phyloP scores from a whole-genome alignment of 331 rosid genomes.

The Quercus lobata region DNA sequence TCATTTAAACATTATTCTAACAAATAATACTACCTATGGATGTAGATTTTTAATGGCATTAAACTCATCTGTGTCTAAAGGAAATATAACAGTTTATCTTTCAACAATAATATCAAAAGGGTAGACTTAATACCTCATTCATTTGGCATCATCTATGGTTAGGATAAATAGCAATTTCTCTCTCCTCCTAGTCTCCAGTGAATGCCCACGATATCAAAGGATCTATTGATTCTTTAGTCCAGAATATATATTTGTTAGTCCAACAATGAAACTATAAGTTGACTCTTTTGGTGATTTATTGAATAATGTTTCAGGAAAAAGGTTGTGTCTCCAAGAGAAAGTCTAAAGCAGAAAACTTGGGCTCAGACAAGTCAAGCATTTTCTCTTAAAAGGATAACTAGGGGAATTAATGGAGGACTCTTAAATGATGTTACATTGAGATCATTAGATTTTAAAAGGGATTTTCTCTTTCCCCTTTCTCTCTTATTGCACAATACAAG shows the following conservation, averaged over 20 bases:
- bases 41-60: not conserved
- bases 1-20: too few species aligned
- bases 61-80: too few species aligned
- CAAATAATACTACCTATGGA: not conserved
- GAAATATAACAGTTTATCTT: too few species aligned
- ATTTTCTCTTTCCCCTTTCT: constrained; percentile 71
- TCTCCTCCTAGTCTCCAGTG: not conserved
- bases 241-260: not conserved
- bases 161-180: not conserved
- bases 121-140: not conserved
- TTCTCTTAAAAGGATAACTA: constrained; percentile 77
- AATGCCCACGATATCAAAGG: not conserved
- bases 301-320: constrained; percentile 41
- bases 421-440: constrained; percentile 69
- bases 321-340: constrained; percentile 41
- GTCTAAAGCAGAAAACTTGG: constrained; percentile 62
- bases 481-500: constrained; percentile 85
- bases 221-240: not conserved
- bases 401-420: constrained; percentile 92
- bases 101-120: too few species aligned
- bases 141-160: not conserved
- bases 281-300: constrained; percentile 15
- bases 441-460: constrained; percentile 79
- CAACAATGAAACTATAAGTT: not conserved
- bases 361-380: constrained; percentile 65